Evolutionary conservation across 2,329 filamentous ascomycete species (phyloP).

Genomic region (Westerdykella sp.): DNA sequence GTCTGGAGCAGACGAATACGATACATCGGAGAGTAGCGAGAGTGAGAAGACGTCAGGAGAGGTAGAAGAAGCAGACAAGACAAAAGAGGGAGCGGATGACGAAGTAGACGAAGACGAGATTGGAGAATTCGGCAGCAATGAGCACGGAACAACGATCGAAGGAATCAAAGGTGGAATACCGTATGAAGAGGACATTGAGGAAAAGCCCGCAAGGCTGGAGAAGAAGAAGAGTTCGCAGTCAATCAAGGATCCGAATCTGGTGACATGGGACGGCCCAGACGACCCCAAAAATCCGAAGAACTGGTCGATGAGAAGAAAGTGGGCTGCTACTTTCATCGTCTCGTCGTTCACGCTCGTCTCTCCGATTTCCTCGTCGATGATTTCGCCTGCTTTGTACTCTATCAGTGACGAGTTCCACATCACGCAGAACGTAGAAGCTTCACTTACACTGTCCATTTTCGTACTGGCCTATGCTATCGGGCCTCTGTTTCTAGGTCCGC

Average conservation of each 20-base stretch:
- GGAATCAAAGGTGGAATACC: slow-evolving; percentile 26
- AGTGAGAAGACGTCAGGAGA: slow-evolving; percentile 9
- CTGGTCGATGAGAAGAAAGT: slow-evolving; percentile 40
- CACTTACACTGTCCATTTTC: slow-evolving; percentile 36
- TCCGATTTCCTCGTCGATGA: slow-evolving; percentile 37
- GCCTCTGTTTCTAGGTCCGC: slow-evolving; percentile 33
- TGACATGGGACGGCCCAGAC: slow-evolving; percentile 42
- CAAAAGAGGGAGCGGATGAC: slow-evolving; percentile 8
- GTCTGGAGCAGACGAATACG: slow-evolving; percentile 9
- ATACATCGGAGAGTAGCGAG: slow-evolving; percentile 14
- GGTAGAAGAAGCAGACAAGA: slow-evolving; percentile 5
- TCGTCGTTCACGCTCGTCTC: slow-evolving; percentile 38
- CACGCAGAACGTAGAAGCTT: slow-evolving; percentile 24
- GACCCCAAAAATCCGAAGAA: slow-evolving; percentile 46
- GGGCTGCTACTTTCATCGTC: slow-evolving; percentile 41
- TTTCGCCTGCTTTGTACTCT: slow-evolving; percentile 29
- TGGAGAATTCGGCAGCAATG: neutral
- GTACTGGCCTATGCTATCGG: slow-evolving; percentile 38
- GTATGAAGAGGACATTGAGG: slow-evolving; percentile 29
- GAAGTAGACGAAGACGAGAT: slow-evolving; percentile 5
- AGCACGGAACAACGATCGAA: slow-evolving; percentile 12
- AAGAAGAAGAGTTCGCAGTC: slow-evolving; percentile 21
- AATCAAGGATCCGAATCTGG: slow-evolving; percentile 31
- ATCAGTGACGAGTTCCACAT: slow-evolving; percentile 33
- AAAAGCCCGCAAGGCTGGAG: slow-evolving; percentile 12